Percentiles rank a stretch among this genome's conserved stretches.
Evolutionary conservation across 148 eudicot genomes (phyloP).

Genomic region (Vaccinium corymbosum): DNA sequence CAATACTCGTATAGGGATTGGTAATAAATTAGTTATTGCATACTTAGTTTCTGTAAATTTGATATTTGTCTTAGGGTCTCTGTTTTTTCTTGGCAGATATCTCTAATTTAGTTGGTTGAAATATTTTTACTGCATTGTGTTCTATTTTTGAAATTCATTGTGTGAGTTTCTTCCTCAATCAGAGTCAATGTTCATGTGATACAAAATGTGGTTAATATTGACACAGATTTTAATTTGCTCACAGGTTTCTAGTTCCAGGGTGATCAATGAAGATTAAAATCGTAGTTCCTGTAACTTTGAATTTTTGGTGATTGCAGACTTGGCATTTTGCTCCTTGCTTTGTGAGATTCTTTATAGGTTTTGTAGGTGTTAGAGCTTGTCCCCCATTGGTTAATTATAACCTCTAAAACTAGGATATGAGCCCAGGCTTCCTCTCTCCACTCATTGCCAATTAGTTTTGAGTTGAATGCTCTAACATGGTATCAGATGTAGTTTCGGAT

Average conservation of each 20-base stretch:
- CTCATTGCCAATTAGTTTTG: too few relatives aligned
- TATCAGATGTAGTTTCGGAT: too few relatives aligned
- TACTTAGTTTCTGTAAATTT: constrained; percentile 10
- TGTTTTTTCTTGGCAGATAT: neutral
- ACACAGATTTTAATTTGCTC: neutral
- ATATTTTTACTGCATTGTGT: neutral
- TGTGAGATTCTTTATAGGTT: neutral
- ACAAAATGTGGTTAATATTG: neutral
- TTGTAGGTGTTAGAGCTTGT: neutral
- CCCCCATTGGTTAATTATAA: too few relatives aligned
- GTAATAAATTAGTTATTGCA: constrained; percentile 32
- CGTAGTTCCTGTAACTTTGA: neutral
- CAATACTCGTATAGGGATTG: constrained; percentile 88
- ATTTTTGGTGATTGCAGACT: neutral
- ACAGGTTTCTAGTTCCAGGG: neutral
- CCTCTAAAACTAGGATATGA: too few relatives aligned
- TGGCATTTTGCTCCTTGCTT: neutral
- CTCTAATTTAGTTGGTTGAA: neutral
- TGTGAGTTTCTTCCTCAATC: neutral
- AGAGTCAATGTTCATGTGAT: neutral
- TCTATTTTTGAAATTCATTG: neutral
- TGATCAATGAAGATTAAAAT: neutral
- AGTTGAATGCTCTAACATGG: too few relatives aligned
- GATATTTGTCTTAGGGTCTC: neutral
- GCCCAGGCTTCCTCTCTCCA: too few relatives aligned